Evolutionary conservation across 768 basidiomycete genomes (phyloP).

Genomic region (Daedaleopsis nitida): DNA sequence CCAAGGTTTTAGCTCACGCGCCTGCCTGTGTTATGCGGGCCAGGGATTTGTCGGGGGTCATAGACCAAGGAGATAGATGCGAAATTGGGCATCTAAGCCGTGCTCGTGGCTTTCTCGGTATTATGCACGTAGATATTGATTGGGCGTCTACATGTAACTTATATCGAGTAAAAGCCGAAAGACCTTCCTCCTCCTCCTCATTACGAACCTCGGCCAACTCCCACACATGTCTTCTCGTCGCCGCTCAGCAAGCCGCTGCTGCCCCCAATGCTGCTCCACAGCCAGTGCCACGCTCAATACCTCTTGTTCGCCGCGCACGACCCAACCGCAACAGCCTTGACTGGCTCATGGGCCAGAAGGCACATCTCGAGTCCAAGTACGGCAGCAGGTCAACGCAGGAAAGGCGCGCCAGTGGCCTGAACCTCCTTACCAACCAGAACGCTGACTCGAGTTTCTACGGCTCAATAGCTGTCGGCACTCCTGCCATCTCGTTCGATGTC

Average conservation of each 20-base stretch:
- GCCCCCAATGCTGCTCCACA: slow-evolving; percentile 14
- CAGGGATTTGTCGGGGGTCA: too few relatives aligned
- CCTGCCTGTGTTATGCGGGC: too few relatives aligned
- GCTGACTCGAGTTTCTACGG: slow-evolving; percentile 76
- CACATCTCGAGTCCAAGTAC: slow-evolving; percentile 32
- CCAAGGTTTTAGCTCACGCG: too few relatives aligned
- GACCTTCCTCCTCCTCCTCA: too few relatives aligned
- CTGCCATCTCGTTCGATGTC: slow-evolving; percentile 76
- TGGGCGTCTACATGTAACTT: too few relatives aligned
- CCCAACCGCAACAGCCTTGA: slow-evolving; percentile 7
- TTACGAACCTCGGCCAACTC: too few relatives aligned
- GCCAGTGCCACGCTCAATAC: slow-evolving; percentile 19
- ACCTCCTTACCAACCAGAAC: slow-evolving; percentile 58
- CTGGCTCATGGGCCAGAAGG: slow-evolving; percentile 29
- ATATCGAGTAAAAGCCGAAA: too few relatives aligned
- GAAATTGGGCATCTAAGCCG: too few relatives aligned
- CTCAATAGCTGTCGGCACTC: slow-evolving; percentile 80
- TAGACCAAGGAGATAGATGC: too few relatives aligned
- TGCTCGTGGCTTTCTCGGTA: too few relatives aligned
- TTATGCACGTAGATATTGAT: too few relatives aligned
- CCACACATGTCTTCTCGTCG: slow-evolving; percentile 20
- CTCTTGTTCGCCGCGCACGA: slow-evolving; percentile 21
- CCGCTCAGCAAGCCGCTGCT: slow-evolving; percentile 21
- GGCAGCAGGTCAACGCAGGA: slow-evolving; percentile 10
- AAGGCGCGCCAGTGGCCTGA: slow-evolving; percentile 26